Evolutionary conservation across 352 stramenopile genomes (phyloP), one percentile per base, ranked within the genome.

Genomic region (Pelagophyceae sp.): DNA sequence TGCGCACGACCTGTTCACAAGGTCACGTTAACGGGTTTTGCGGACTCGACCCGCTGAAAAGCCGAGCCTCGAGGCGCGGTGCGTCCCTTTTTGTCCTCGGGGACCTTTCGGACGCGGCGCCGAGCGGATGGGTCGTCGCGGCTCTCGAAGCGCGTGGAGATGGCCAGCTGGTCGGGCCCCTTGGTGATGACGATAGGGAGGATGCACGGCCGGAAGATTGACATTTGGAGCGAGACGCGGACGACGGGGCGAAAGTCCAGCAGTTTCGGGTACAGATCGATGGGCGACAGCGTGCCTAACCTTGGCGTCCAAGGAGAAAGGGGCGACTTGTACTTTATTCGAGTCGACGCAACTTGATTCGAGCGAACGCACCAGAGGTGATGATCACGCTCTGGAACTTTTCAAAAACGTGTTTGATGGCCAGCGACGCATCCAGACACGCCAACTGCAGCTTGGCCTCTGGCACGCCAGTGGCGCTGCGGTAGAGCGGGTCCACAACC

Each of bases 261-360:
- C 76, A 99, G 83, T 35, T 97, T 97, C 0, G 96, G 96, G 83
- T 99, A 99, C 76, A 99, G 85, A 81, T 99, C 96, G 79, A 99
- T 98, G 0, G 96, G 96, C 20, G 94, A 98, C 17, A 99, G 87
- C 31, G 96, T 99, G 1, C 96, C 94, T 80, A n/a, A n/a, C n/a
- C n/a, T n/a, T n/a, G n/a, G n/a, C n/a, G n/a, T n/a, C n/a, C n/a
- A n/a, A n/a, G n/a, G n/a, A n/a, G n/a, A n/a, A n/a, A n/a, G n/a
- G n/a, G n/a, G n/a, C n/a, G n/a, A n/a, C n/a, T n/a, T n/a, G n/a
- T n/a, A n/a, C n/a, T n/a, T n/a, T n/a, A n/a, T n/a, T n/a, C n/a
- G n/a, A n/a, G n/a, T n/a, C n/a, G n/a, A n/a, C n/a, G n/a, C n/a
- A n/a, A n/a, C n/a, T n/a, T n/a, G n/a, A n/a, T n/a, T n/a, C n/a